Evolutionary conservation across 208 protist species (phyloP).

Genomic region (Wallacemonas rigidus): DNA sequence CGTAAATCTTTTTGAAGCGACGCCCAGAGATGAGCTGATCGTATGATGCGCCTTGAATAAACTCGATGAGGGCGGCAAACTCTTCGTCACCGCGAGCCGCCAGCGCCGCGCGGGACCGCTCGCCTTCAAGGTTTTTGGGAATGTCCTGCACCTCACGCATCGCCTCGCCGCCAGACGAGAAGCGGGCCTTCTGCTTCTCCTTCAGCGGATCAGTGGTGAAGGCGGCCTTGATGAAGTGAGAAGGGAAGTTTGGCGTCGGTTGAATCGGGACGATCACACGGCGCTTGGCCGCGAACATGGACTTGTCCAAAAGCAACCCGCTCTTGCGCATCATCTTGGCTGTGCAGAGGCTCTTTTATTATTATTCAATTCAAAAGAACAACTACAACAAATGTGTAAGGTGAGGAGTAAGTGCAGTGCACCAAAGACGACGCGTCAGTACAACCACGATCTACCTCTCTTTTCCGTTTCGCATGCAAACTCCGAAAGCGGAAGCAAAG

Average conservation of each 20-base stretch:
- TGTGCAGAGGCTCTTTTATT: not conserved
- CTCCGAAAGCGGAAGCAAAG: no score
- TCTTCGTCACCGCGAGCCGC: constrained; percentile 66
- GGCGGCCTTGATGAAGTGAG: constrained; percentile 82
- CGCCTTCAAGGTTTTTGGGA: constrained; percentile 76
- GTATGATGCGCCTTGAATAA: constrained; percentile 88
- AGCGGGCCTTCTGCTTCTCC: constrained; percentile 88
- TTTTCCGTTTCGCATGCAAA: no score
- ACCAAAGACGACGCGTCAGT: no score
- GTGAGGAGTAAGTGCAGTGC: no score
- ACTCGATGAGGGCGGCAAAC: constrained; percentile 87
- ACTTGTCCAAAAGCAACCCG: constrained; percentile 75
- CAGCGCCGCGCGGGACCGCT: constrained; percentile 68
- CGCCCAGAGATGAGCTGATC: constrained; percentile 89
- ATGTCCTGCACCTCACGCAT: constrained; percentile 90
- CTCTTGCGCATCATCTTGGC: constrained; percentile 43
- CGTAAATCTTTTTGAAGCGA: constrained; percentile 88
- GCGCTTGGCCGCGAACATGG: constrained; percentile 91
- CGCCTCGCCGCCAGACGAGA: constrained; percentile 84
- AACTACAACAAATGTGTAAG: no score
- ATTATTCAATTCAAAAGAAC: no score
- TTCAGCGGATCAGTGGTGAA: constrained; percentile 91
- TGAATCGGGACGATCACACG: constrained; percentile 90
- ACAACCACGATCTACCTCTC: no score
- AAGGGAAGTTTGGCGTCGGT: constrained; percentile 77